These are phyloP conservation scores for Pharus latifolius DNA, from an alignment of 176 grass and related monocot species.

Conservation along the genomic window DNA sequence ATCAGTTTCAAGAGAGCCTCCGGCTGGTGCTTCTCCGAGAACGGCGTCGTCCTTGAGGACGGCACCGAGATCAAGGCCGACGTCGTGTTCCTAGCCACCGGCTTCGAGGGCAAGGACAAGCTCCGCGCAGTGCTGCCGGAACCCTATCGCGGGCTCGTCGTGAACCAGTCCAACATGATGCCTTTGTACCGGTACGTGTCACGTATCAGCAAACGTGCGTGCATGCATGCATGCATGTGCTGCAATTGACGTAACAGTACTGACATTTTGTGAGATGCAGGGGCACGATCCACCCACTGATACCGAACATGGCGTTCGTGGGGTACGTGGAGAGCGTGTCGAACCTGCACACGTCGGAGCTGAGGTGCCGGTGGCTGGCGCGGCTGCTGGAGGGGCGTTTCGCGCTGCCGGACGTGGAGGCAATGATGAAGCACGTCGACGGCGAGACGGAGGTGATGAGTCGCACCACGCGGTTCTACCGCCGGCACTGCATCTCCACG, in stretches of 20 bases:
- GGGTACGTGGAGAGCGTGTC: conserved; percentile 99
- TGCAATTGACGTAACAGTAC: no score
- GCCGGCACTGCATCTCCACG: conserved; percentile 97
- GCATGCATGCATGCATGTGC: background rate
- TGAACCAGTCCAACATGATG: conserved; percentile 65
- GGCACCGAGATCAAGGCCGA: conserved; percentile 69
- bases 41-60: conserved; percentile 67
- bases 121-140: conserved; percentile 58
- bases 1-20: conserved; percentile 52
- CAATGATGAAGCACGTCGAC: conserved; percentile 48
- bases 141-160: conserved; percentile 42
- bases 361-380: conserved; percentile 82
- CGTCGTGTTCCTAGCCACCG: conserved; percentile 89
- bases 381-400: conserved; percentile 55
- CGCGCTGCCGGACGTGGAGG: conserved; percentile 41
- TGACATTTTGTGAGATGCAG: no score
- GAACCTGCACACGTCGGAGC: conserved; percentile 96
- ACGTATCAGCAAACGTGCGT: background rate
- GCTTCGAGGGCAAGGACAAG: conserved; percentile 95
- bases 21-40: conserved; percentile 66
- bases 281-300: conserved; percentile 85
- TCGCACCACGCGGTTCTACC: conserved; percentile 86
- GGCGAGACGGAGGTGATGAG: conserved; percentile 74
- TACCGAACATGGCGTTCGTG: conserved; percentile 95
- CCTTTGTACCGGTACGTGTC: conserved; percentile 63